Base-by-base conservation (phyloP, 176 grass and related monocot genomes). In the Areca catechu region DNA sequence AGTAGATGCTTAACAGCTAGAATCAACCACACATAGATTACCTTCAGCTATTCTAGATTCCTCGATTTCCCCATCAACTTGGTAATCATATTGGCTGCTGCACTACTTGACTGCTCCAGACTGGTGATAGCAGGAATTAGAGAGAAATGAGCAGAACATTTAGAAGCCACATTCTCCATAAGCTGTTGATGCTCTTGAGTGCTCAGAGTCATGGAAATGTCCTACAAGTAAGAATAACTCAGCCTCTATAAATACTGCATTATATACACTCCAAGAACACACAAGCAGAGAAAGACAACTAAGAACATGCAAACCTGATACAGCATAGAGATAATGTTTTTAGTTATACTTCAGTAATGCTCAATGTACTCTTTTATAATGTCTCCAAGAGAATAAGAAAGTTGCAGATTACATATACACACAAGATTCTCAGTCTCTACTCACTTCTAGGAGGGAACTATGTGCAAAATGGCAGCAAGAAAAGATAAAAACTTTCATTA, bases 161-260 rank as follows among this genome's bases (percentile, higher is more conserved):
- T 89, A 71, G 51, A 65, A 74, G 92, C 85, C 23, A 91, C 76
- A 66, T 67, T 84, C 55, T 85, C 53, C 86, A 97, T 86, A 57
- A 69, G 68, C 24, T 68, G 83, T 70, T 79, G 75, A 85, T 85
- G 86, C 57, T 91, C 92, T 77, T 79, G 75, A 52, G 86, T 87
- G 73, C 92, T 97, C 83, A 97, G 72, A 73, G 91, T 67, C 72
- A 91, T 80, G 25, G 92, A 97, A 74, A 97, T 71, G 51, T 97
- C 86, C 92, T 91, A 66, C 27, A 84, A 72, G 58, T 61, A 57
- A 12, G 10, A 54, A 60, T 22, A 72, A 51, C 74, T 83, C 67
- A 34, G 76, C 71, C 62, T 16, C 7, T 43, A 43, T 43, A 12
- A 14, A 12, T 12, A 43, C 14, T 43, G 9, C 34, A 43, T 43